A percentile compares a stretch with the other conserved stretches of the same genome.
These are phyloP conservation scores for Abortiporus biennis DNA, from an alignment of 1,284 basidiomycete genomes.

Conservation along the genomic window DNA sequence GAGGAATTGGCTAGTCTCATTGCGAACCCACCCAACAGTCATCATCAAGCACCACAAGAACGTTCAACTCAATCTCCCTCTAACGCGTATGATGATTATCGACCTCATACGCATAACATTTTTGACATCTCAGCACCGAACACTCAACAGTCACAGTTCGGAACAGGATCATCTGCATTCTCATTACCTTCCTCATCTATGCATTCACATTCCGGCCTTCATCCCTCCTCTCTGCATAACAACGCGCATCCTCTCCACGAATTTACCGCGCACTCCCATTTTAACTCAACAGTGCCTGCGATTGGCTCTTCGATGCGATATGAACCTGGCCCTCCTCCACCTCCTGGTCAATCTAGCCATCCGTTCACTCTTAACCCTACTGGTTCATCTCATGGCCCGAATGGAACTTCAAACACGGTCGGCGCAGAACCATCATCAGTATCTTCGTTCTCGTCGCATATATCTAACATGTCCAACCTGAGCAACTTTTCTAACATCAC, in stretches of 20 bases:
- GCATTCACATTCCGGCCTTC: conserved; percentile 11
- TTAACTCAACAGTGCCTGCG: conserved; percentile 55
- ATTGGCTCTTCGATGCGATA: conserved; percentile 57
- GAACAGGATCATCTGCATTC: conserved; percentile 12
- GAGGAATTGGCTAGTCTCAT: conserved; percentile 63
- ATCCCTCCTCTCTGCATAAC: conserved; percentile 7
- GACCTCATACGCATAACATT: conserved; percentile 55
- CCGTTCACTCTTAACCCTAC: conserved; percentile 19
- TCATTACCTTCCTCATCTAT: conserved; percentile 12
- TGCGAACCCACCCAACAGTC: conserved; percentile 27
- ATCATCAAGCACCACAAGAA: conserved; percentile 31
- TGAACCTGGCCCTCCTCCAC: conserved; percentile 26
- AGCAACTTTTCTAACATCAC: conserved; percentile 17
- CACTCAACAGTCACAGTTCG: conserved; percentile 18
- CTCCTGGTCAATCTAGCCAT: too few relatives aligned
- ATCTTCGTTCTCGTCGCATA: conserved; percentile 21
- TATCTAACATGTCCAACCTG: conserved; percentile 13
- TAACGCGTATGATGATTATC: conserved; percentile 30
- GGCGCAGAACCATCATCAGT: conserved; percentile 20
- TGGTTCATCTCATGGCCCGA: background rate
- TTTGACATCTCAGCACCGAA: conserved; percentile 58
- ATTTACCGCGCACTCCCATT: conserved; percentile 32
- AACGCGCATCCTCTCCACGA: conserved; percentile 18
- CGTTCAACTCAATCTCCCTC: conserved; percentile 30
- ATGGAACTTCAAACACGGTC: conserved; percentile 5